Evolutionary conservation across 371 early-diverging fungal species (phyloP).

Genomic region (Parasitella parasitica): DNA sequence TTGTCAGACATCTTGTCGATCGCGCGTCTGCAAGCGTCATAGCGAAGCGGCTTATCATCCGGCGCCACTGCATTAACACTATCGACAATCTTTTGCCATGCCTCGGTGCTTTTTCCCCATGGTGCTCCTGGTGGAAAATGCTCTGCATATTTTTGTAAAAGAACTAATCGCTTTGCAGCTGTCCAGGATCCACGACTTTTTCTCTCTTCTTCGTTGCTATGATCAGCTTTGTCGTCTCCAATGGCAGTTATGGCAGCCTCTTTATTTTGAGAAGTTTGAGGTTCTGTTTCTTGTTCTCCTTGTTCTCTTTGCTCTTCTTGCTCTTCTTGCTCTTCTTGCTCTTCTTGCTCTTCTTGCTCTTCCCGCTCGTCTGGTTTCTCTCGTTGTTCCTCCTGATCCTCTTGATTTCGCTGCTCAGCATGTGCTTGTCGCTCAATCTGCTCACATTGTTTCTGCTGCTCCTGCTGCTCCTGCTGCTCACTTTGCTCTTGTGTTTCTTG

Average conservation of each 20-base stretch:
- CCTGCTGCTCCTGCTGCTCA: background rate
- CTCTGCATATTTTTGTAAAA: background rate
- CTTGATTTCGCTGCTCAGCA: background rate
- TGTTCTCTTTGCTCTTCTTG: no score
- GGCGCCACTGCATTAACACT: background rate
- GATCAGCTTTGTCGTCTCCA: no score
- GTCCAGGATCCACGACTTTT: background rate
- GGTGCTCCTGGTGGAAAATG: background rate
- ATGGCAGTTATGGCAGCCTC: no score
- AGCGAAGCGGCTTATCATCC: background rate
- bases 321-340: background rate
- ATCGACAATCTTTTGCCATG: background rate
- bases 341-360: background rate
- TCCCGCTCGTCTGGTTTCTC: no score
- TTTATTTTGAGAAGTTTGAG: no score
- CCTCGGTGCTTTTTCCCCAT: background rate
- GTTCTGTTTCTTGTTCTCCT: no score
- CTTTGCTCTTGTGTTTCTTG: conserved; percentile 3
- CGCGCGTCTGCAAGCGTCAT: background rate
- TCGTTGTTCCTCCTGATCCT: conserved; percentile 5
- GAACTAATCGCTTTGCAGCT: background rate
- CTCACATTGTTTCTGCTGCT: conserved; percentile 6
- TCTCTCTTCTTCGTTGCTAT: no score
- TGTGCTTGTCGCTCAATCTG: no score
- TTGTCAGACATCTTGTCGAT: background rate